Evolutionary conservation across 1,139 yeast genomes (phyloP), one percentile per base, ranked within the genome.

Genomic region (Candida tetrigidarum): DNA sequence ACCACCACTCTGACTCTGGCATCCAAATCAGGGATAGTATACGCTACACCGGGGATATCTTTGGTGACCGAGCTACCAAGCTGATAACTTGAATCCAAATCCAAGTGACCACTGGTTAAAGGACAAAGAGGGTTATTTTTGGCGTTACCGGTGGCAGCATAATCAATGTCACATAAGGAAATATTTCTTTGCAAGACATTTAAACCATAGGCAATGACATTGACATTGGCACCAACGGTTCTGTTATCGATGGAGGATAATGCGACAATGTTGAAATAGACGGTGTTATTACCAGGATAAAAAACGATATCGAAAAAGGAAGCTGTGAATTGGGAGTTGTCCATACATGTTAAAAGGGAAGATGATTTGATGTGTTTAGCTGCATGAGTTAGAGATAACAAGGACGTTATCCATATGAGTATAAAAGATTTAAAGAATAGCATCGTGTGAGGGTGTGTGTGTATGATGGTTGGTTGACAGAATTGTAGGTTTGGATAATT

Each of bases 301-400:
- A 78, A 88, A 37, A 67, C 68, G 47, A 92, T 96, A 55, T 88
- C 87, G 59, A 95, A 92, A 54, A 75, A 80, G n/a, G 92, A 80
- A 5, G 97, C 95, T 1, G 96, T 83, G 61, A 95, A 84, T 62
- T 84, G 86, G 10, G 99, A 92, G 64, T 87, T 74, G 45, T 84
- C 86, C 96, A 91, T 91, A 71, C 99, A 93, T 40, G 99, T 88
- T 55, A 92, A 72, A 55, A 95, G 75, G n/a, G 98, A 90, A 11
- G 81, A 66, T 1, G 97, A 78, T 50, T 69, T 67, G 52, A 85
- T 68, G 50, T 58, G 68, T 28, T 51, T 52, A 26, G 46, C 50
- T 23, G 67, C 73, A 6, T 50, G 19, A 15, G 55, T 59, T 6
- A 52, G 15, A 12, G 49, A 44, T 15, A 54, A 35, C 27, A 45